These are phyloP conservation scores for Talaromyces islandicus DNA, from an alignment of 2,329 filamentous ascomycete genomes.

Conservation along the genomic window DNA sequence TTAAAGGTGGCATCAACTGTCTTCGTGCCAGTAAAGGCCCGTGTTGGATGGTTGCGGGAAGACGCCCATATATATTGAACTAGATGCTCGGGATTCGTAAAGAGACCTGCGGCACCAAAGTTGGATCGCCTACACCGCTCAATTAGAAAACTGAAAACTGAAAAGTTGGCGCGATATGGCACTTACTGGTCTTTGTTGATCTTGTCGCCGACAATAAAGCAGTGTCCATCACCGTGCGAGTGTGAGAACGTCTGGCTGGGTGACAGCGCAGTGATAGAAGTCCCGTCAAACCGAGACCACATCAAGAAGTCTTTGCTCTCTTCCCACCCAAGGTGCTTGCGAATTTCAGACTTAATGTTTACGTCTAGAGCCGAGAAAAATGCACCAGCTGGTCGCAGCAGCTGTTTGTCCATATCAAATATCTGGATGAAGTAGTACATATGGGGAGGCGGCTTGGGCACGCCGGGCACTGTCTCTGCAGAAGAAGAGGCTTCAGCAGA, in stretches of 20 bases:
- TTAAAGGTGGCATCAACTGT: conserved; percentile 50
- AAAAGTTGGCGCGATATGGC: not conserved
- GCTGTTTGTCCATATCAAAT: conserved; percentile 46
- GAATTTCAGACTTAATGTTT: conserved; percentile 35
- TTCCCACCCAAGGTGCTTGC: conserved; percentile 32
- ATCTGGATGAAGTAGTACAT: conserved; percentile 47
- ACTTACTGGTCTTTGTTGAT: conserved; percentile 33
- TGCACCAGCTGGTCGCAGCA: conserved; percentile 33
- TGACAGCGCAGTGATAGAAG: conserved; percentile 27
- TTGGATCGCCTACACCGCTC: conserved; percentile 21
- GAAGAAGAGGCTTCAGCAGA: conserved; percentile 4
- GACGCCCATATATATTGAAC: conserved; percentile 41
- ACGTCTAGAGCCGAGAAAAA: conserved; percentile 37
- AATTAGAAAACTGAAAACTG: conserved; percentile 1
- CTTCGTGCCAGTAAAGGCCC: conserved; percentile 40
- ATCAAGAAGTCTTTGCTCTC: conserved; percentile 36
- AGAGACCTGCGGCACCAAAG: conserved; percentile 27
- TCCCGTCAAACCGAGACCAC: conserved; percentile 38
- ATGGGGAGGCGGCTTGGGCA: conserved; percentile 26
- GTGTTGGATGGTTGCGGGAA: conserved; percentile 40
- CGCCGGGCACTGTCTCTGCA: conserved; percentile 12
- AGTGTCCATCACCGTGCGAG: conserved; percentile 31
- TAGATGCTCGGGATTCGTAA: conserved; percentile 33
- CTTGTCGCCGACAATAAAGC: conserved; percentile 38
- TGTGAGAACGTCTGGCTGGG: conserved; percentile 30